Evolutionary conservation across 2,329 filamentous ascomycete genomes (phyloP), one percentile per base, ranked within the genome.

Genomic region (Aureobasidium lini): DNA sequence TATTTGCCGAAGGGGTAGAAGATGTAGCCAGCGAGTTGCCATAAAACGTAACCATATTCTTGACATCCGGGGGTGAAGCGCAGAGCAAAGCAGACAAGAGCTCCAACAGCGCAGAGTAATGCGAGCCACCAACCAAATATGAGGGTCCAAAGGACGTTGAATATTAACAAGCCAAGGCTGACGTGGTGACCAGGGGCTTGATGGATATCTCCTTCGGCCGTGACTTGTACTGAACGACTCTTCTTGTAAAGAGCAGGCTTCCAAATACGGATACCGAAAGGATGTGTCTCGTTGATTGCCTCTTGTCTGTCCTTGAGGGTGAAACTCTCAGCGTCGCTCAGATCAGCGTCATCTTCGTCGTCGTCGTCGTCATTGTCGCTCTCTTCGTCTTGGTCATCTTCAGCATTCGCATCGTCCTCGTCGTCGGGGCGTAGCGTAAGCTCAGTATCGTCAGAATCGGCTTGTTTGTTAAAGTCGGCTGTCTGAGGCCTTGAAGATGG

Each of bases 221-320:
- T 95, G 74, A 95, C 94, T 72, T 97, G 91, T 39, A 99, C 95
- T 1, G 94, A 99, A 60, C 94, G 86, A 67, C 88, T 87, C 74
- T 99, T 99, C 76, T 99, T 99, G 81, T 99, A 99, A 63, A 99
- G 74, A 1, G 94, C 95, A 44, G 94, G 94, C 74, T 99, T 99
- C 94, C 94, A 99, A 64, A 99, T 90, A 71, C 95, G 86, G 71
- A 99, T 97, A 79, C 94, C 94, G 68, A 99, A 99, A 0, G 94
- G 94, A 79, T 99, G 94, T 0, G 94, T 99, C 72, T 96, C 88
- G 75, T 99, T 99, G 79, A 99, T 99, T 64, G 94, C 94, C 71
- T 96, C 86, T 75, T 99, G 94, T 59, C 94, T 85, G 73, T 99
- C 94, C 73, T 95, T 96, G 67, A 99, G 82, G 0, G 94, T 99